Percentiles rank a stretch among this genome's conserved stretches.
These are phyloP conservation scores for Galerina marginata DNA, from an alignment of 768 basidiomycete genomes.

Conservation along the genomic window DNA sequence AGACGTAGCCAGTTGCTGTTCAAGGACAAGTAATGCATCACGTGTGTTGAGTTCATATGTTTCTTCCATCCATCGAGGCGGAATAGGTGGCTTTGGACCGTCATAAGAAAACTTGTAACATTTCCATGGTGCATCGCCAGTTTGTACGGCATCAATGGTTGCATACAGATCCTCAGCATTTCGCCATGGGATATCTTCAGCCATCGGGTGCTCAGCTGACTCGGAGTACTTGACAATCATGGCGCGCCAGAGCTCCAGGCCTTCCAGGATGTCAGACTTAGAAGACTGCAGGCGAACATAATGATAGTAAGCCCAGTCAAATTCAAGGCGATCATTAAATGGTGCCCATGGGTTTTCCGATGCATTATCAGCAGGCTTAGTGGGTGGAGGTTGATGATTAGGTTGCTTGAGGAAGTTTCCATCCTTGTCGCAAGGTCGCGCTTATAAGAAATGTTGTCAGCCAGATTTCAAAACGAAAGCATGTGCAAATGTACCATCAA, in stretches of 20 bases:
- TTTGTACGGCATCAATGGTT: constrained; percentile 29
- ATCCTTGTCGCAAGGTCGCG: constrained; percentile 15
- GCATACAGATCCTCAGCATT: constrained; percentile 28
- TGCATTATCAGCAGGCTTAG: no score
- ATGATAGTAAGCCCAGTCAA: constrained; percentile 34
- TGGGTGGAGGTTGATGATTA: no score
- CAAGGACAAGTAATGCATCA: neutral
- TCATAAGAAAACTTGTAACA: neutral
- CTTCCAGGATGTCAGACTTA: constrained; percentile 20
- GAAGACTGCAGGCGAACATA: constrained; percentile 32
- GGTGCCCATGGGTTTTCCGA: constrained; percentile 29
- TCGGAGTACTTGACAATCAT: constrained; percentile 17
- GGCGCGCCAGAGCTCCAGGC: constrained; percentile 32
- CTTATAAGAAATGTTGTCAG: no score
- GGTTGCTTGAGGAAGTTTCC: constrained; percentile 7
- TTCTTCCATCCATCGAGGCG: constrained; percentile 3
- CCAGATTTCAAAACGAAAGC: no score
- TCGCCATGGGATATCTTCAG: constrained; percentile 28
- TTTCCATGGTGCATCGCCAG: constrained; percentile 21
- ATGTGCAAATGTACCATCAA: no score
- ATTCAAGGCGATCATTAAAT: constrained; percentile 28
- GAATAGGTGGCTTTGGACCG: neutral
- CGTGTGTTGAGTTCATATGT: constrained; percentile 29
- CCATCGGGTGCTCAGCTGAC: neutral
- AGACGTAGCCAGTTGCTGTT: constrained; percentile 1